A percentile compares a stretch with the other conserved stretches of the same genome.
These are phyloP conservation scores for Eimeria maxima DNA, from an alignment of 169 alveolate genomes.

Conservation along the genomic window DNA sequence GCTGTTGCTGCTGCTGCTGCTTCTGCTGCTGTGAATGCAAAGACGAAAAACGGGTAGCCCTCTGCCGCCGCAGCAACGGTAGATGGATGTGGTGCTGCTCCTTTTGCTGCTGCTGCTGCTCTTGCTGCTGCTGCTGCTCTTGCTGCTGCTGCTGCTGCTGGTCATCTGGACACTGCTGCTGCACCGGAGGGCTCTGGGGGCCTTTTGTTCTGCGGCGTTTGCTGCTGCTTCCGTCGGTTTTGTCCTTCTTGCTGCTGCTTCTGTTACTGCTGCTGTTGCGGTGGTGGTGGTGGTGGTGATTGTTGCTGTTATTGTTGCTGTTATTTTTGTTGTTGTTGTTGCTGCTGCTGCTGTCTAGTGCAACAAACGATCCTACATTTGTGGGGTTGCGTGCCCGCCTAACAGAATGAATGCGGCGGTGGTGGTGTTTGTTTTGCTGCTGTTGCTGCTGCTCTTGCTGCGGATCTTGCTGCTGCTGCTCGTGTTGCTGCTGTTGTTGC, in stretches of 20 bases:
- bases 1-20: neutral
- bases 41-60: too few species aligned
- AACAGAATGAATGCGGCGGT: neutral
- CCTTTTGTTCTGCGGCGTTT: neutral
- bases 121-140: neutral
- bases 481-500: neutral
- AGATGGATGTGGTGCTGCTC: too few species aligned
- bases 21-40: too few species aligned
- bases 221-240: too few species aligned
- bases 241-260: too few species aligned
- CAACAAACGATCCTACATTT: neutral
- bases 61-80: too few species aligned
- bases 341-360: neutral
- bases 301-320: too few species aligned
- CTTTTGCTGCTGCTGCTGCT: neutral
- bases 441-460: too few species aligned
- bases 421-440: neutral
- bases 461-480: too few species aligned
- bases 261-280: too few species aligned
- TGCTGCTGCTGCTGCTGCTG: constrained; percentile 31
- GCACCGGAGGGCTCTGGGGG: neutral
- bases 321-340: too few species aligned
- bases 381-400: neutral
- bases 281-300: too few species aligned
- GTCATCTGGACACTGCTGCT: neutral